phyloP scores from a whole-genome alignment of 1,284 basidiomycete genomes.

The Ceratobasidium sp. region DNA sequence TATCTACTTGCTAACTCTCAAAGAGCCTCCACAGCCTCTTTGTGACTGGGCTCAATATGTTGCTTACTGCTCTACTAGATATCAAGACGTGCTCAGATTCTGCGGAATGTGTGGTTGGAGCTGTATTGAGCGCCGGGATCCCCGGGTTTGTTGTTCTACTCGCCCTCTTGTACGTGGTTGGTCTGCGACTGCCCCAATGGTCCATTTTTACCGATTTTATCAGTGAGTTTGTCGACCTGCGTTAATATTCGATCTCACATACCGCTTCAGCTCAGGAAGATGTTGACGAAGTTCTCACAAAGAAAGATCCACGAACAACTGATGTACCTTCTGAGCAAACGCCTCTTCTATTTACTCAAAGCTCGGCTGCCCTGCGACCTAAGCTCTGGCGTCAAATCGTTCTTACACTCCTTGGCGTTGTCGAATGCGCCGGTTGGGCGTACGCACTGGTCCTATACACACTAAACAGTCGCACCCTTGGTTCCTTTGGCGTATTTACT shows the following conservation, averaged over 20 bases:
- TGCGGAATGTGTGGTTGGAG: conserved; percentile 16
- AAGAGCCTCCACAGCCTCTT: background rate
- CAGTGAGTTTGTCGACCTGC: background rate
- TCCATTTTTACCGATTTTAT: conserved; percentile 42
- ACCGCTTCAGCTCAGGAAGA: conserved; percentile 31
- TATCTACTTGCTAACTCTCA: background rate
- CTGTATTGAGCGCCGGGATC: conserved; percentile 1
- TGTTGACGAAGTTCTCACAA: background rate
- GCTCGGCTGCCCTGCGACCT: background rate
- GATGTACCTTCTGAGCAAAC: conserved; percentile 25
- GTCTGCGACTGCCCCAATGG: background rate
- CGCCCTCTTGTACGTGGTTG: conserved; percentile 4
- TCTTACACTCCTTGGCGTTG: conserved; percentile 4
- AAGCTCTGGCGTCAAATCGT: conserved; percentile 34
- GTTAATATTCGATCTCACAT: background rate
- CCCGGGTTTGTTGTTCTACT: conserved; percentile 26
- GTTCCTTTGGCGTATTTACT: background rate
- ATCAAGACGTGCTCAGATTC: conserved; percentile 29
- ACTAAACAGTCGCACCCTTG: background rate
- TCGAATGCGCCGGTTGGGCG: conserved; percentile 18
- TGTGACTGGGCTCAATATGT: background rate
- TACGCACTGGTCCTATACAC: background rate
- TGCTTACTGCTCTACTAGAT: background rate
- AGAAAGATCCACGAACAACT: conserved; percentile 5
- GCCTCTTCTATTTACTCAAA: background rate